Evolutionary conservation across 2,329 filamentous ascomycete genomes (phyloP).

Genomic region (Elsinoe arachidis): DNA sequence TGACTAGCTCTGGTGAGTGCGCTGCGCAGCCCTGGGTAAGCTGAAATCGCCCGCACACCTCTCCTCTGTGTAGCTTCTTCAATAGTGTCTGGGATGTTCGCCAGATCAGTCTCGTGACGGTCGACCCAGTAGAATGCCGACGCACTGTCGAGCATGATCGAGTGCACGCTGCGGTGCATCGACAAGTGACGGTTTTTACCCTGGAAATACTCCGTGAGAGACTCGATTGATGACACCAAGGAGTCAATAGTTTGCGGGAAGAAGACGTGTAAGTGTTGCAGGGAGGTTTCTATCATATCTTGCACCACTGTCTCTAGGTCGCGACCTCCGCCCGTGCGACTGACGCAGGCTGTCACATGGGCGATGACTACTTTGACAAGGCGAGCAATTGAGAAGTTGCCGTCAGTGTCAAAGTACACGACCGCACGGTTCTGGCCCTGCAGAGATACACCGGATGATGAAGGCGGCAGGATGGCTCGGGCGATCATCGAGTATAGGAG

Average conservation of each 20-base stretch:
- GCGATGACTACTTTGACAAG: conserved; percentile 34
- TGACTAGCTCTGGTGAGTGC: neutral
- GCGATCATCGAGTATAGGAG: conserved; percentile 49
- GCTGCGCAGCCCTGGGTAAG: neutral
- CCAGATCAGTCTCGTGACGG: conserved; percentile 33
- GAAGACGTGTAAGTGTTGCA: conserved; percentile 52
- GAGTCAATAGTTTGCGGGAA: conserved; percentile 44
- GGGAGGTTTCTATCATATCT: conserved; percentile 29
- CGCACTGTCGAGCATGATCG: conserved; percentile 47
- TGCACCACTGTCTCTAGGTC: neutral
- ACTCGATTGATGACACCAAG: conserved; percentile 41
- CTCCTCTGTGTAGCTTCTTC: neutral
- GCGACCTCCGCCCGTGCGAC: neutral
- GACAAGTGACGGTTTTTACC: conserved; percentile 36
- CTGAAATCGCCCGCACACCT: neutral
- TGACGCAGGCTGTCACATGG: conserved; percentile 18
- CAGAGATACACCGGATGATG: conserved; percentile 22
- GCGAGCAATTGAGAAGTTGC: conserved; percentile 43
- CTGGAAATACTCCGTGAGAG: conserved; percentile 45
- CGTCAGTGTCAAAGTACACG: conserved; percentile 49
- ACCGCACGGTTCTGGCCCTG: conserved; percentile 42
- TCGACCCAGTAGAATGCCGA: conserved; percentile 50
- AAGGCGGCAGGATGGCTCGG: conserved; percentile 41
- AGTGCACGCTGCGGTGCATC: conserved; percentile 36
- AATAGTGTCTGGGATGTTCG: conserved; percentile 11